Conservation (phyloP, 2,329 filamentous ascomycete species). For the Aspergillus sp. region DNA sequence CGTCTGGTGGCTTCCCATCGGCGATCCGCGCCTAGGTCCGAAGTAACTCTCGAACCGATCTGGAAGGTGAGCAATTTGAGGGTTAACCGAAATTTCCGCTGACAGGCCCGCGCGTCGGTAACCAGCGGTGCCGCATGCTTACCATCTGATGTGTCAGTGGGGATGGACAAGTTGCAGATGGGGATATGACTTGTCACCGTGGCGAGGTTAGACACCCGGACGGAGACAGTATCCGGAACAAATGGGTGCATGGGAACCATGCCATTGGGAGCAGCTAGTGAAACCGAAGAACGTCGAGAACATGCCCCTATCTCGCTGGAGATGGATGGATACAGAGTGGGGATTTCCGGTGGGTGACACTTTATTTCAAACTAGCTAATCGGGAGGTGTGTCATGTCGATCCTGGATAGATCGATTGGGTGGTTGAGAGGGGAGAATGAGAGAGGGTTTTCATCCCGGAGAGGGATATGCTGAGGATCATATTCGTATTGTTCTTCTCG, state of each 20-base stretch:
- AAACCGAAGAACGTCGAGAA: neutral
- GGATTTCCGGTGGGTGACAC: neutral
- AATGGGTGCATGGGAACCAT: neutral
- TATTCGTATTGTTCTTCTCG: too few relatives aligned
- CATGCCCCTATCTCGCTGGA: neutral
- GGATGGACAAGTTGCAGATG: neutral
- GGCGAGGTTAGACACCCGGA: neutral
- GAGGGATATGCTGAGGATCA: too few relatives aligned
- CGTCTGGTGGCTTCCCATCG: too few relatives aligned
- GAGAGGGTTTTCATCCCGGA: neutral
- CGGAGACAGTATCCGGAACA: neutral
- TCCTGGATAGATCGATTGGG: neutral
- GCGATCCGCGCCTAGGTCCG: too few relatives aligned
- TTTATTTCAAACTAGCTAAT: neutral
- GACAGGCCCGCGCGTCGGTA: neutral
- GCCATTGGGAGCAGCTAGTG: neutral
- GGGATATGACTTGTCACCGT: neutral
- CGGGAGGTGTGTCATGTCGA: neutral
- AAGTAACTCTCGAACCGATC: too few relatives aligned
- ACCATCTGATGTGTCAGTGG: neutral
- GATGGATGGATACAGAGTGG: neutral
- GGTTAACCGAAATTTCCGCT: neutral
- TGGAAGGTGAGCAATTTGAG: too few relatives aligned
- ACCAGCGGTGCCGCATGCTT: too few relatives aligned
- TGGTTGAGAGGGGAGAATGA: neutral